phyloP scores from a whole-genome alignment of 768 basidiomycete genomes.

The Mycena venus region DNA sequence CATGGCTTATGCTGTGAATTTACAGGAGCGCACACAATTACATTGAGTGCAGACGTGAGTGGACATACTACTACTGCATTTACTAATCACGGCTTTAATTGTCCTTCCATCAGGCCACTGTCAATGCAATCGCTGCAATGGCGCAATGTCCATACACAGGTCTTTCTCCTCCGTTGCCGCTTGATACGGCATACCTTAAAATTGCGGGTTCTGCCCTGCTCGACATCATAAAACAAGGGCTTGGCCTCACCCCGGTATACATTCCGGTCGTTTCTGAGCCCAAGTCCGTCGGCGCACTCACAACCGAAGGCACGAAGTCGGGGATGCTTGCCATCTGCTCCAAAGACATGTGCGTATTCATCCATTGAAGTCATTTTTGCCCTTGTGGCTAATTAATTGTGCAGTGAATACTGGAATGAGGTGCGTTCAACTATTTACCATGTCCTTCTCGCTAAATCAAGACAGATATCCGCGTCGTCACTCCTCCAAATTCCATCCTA shows the following conservation, averaged over 20 bases:
- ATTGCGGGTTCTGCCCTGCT: slow-evolving; percentile 31
- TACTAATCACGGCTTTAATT: too few relatives aligned
- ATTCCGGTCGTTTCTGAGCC: slow-evolving; percentile 44
- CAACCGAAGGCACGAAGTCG: slow-evolving; percentile 32
- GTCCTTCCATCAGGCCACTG: slow-evolving; percentile 28
- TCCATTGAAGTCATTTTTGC: neutral
- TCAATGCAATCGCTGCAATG: slow-evolving; percentile 45
- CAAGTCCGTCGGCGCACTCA: slow-evolving; percentile 44
- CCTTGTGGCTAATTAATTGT: neutral
- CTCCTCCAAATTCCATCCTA: slow-evolving; percentile 27
- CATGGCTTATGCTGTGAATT: neutral
- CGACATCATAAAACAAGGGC: slow-evolving; percentile 42
- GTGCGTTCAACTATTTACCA: neutral
- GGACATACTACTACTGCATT: too few relatives aligned
- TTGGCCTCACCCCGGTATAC: slow-evolving; percentile 44
- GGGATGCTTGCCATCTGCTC: slow-evolving; percentile 35
- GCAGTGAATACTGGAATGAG: slow-evolving; percentile 28
- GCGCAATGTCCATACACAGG: slow-evolving; percentile 52
- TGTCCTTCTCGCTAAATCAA: neutral
- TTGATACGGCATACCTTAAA: slow-evolving; percentile 34
- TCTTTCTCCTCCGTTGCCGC: slow-evolving; percentile 1
- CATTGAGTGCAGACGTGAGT: slow-evolving; percentile 45
- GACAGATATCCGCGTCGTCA: slow-evolving; percentile 28
- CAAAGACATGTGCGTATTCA: slow-evolving; percentile 13
- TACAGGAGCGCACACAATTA: slow-evolving; percentile 46